Evolutionary conservation across 2,329 filamentous ascomycete genomes (phyloP), one percentile per base, ranked within the genome.

Genomic region (Hypoxylon sp.): DNA sequence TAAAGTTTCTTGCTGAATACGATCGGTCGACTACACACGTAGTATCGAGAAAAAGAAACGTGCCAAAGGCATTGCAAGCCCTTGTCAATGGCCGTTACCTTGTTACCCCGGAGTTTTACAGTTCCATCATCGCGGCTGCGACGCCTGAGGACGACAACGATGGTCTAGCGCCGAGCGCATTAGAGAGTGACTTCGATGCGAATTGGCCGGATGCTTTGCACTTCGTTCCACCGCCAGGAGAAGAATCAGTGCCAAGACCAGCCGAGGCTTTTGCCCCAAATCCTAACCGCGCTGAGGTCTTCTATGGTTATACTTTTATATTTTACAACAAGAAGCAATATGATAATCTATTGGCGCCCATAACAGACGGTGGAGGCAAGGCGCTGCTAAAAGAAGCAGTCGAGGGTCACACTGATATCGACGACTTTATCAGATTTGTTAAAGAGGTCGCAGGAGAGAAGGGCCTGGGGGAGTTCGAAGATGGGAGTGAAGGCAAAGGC

Each of bases 41-140:
- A 10, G 89, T 98, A 35, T 90, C 93, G 6, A 92, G 90, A 78
- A 98, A 97, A 80, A 88, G 96, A 52, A 99, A 98, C 78, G 95
- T 93, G 0, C 88, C 94, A 0, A 94, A 93, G 72, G 93, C 93
- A 0, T 84, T 99, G 2, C 93, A 97, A 76, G 95, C 93, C 1
- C 84, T 99, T 8, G 90, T 98, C 39, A 92, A 94, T 74, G 93
- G 88, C 13, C 91, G 87, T 78, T 88, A 90, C 72, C 90, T 98
- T 46, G 93, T 98, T 10, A 88, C 88, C 2, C 85, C 88, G 61
- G 85, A 87, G 0, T 98, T 92, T 72, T 83, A 97, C 13, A 89
- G 94, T 69, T 91, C 91, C 0, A 81, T 98, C 0, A 84, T 89
- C 0, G 82, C 86, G 46, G 90, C 87, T 5, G 86, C 90, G 1